Percentiles rank a stretch among this genome's conserved stretches.
These are phyloP conservation scores for Ustilago hordei DNA, from an alignment of 1,284 basidiomycete species.

Conservation along the genomic window DNA sequence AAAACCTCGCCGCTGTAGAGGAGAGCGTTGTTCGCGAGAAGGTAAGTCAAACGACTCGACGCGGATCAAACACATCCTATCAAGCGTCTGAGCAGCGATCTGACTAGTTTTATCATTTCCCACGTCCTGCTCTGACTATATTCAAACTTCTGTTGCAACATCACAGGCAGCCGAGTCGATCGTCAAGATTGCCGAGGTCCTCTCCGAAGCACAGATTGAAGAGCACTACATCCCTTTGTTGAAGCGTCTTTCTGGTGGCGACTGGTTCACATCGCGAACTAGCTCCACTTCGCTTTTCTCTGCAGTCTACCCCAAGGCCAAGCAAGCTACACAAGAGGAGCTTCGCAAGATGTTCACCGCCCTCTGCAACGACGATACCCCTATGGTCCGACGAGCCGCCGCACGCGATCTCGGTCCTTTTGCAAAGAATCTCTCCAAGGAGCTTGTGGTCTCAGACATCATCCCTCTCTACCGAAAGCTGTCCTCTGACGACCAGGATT, in stretches of 20 bases:
- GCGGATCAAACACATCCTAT: background rate
- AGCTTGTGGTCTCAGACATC: slow-evolving; percentile 79
- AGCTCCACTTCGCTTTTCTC: slow-evolving; percentile 95
- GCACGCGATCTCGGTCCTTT: slow-evolving; percentile 87
- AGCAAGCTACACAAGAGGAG: slow-evolving; percentile 80
- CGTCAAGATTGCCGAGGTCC: slow-evolving; percentile 85
- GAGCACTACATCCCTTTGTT: slow-evolving; percentile 91
- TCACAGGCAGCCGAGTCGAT: slow-evolving; percentile 87
- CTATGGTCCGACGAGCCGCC: slow-evolving; percentile 97
- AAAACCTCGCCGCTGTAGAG: slow-evolving; percentile 95
- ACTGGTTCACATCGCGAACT: slow-evolving; percentile 99
- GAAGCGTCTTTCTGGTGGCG: slow-evolving; percentile 88
- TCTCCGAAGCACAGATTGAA: slow-evolving; percentile 86
- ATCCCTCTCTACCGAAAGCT: slow-evolving; percentile 94
- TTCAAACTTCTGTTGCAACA: background rate
- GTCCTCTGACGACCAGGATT: slow-evolving; percentile 97
- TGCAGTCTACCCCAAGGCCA: slow-evolving; percentile 80
- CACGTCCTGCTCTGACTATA: background rate
- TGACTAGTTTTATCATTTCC: background rate
- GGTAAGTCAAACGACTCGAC: slow-evolving; percentile 72
- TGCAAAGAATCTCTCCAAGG: slow-evolving; percentile 67
- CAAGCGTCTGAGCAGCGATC: slow-evolving; percentile 4
- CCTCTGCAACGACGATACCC: slow-evolving; percentile 93
- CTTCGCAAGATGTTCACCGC: slow-evolving; percentile 86
- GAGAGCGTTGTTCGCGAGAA: slow-evolving; percentile 99